A percentile compares a stretch with the other conserved stretches of the same genome.
Evolutionary conservation across 106 monocot genomes (phyloP).

Genomic region (Platanthera guangdongensis): DNA sequence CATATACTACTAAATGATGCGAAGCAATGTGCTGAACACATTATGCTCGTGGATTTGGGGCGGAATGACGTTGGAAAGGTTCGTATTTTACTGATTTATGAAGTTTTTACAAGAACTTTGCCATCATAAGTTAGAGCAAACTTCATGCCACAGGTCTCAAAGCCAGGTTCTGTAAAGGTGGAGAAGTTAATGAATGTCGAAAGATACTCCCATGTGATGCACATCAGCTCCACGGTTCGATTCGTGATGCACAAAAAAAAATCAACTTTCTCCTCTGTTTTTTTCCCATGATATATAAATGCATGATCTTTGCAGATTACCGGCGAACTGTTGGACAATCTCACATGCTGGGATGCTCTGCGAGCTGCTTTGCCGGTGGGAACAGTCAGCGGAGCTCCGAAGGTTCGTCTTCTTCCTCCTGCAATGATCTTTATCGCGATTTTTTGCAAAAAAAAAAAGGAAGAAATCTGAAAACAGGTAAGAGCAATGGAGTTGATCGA

Average conservation of each 20-base stretch:
- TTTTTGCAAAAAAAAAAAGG: no score
- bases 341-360: constrained; percentile 25
- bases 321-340: constrained; percentile 17
- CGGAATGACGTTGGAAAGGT: constrained; percentile 72
- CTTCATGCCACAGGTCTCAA: constrained; percentile 3
- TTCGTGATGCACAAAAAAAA: background rate
- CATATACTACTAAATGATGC: constrained; percentile 40
- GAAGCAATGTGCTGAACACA: constrained; percentile 72
- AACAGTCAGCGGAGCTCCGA: constrained; percentile 30
- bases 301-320: constrained; percentile 12
- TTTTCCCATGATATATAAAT: background rate
- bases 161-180: constrained; percentile 5
- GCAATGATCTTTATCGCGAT: no score
- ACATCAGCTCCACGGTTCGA: constrained; percentile 10
- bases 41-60: constrained; percentile 68
- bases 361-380: constrained; percentile 23
- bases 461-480: background rate
- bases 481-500: constrained; percentile 7
- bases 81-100: background rate
- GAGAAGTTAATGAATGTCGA: constrained; percentile 9
- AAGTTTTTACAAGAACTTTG: background rate
- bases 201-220: constrained; percentile 14
- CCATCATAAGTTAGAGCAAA: background rate
- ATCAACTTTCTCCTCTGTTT: background rate
- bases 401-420: constrained; percentile 8